Base-by-base conservation (phyloP, 2,329 filamentous ascomycete genomes). In the Ophiostoma sp. region DNA sequence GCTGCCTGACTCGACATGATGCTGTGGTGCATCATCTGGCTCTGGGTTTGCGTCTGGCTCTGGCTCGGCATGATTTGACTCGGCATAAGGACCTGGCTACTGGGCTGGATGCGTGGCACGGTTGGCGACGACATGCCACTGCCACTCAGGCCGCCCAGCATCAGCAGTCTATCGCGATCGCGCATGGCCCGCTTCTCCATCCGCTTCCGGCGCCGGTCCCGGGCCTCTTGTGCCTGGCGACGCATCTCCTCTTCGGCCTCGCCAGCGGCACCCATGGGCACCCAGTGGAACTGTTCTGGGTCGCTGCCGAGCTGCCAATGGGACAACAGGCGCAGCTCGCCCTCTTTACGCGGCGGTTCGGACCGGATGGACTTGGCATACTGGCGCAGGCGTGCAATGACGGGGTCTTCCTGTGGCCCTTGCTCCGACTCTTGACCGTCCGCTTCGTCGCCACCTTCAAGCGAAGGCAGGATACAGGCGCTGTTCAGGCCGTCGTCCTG, bases 281-380 rank as follows among this genome's bases (percentile, higher is more conserved):
- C 77, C 78, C 79, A 82, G 3, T 74, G 76, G 75, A 81, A 83
- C 22, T 78, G 70, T 3, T 75, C 72, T 17, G 82, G 82, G 74
- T 83, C 78, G 28, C 70, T 74, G n/a, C 80, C 80, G n/a, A 78
- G 77, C 22, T 78, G 78, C 82, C 82, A 83, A 57, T 82, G 78
- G 0, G 79, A 77, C 3, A 82, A 72, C 22, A 83, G 70, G 12
- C 77, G 77, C n/a, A 78, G 76, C 52, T 77, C 76, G 8, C 75
- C 77, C 0, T 61, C 72, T 4, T 75, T 75, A 39, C 77, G 72
- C 1, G 79, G 78, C 45, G 78, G 76, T 39, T 76, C 78, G 3
- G 78, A 75, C 64, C 76, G 78, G 28, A 82, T 79, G 1, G 78
- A 79, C 33, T 78, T 72, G 1, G 79, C 77, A 73, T 82, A 82